Evolutionary conservation across 106 monocot species (phyloP), one percentile per base, ranked within the genome.

Genomic region (Acorus gramineus): DNA sequence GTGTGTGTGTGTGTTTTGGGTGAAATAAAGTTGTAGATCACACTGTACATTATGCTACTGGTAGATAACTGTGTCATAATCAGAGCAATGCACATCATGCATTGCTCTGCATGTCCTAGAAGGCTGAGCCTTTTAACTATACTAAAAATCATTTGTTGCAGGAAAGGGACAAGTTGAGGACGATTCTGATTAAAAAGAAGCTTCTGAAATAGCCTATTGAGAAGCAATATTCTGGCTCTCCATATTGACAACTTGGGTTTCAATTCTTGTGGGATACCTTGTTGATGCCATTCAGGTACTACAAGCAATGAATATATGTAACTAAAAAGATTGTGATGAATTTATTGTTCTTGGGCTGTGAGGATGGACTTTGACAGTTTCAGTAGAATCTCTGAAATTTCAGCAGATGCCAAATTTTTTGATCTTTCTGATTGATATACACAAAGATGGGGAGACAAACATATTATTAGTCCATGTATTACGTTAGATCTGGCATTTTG

Each of bases 221-320:
- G 91, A 91, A 58, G 85, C 96, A 50, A 78, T 98, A 58, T 43
- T 69, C 11, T 98, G 96, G 96, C 91, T 98, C 76, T 73, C 76
- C 55, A 76, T 98, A 56, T 81, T 98, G 65, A 91, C 96, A 46
- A 56, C 76, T 49, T 98, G 85, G 91, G 68, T 98, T 66, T 98
- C 91, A 10, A 42, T 91, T 67, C 79, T 98, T 14, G 91, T 91
- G 11, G 88, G 86, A 45, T 98, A 91, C 68, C 81, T 98, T 66
- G 91, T 98, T 70, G 87, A 91, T 79, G 91, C 91, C 4, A 98
- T 98, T 75, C 80, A 88, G 87, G 96, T 96, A 28, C 28, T 28
- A 28, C 1, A 28, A 28, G 28, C 28, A 28, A 28, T 28, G 28
- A 28, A 28, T 28, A 28, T 0, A 28, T 28, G 28, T 28, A 74